These are phyloP conservation scores for Lachancea kluyveri DNA, from an alignment of 805 yeast species.

Conservation along the genomic window DNA sequence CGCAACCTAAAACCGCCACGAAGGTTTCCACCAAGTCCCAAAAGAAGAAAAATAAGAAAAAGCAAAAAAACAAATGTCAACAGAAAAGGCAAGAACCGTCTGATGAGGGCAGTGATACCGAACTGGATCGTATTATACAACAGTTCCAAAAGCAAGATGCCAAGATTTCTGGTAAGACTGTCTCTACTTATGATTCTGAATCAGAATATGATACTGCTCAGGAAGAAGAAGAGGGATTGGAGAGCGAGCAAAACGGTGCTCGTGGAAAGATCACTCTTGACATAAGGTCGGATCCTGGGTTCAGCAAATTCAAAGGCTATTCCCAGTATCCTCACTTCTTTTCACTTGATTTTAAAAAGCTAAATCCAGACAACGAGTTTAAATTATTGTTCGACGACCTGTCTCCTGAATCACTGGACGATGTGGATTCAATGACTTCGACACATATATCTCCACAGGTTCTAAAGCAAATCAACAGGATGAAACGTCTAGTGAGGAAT, in stretches of 20 bases:
- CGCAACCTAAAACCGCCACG: slow-evolving; percentile 3
- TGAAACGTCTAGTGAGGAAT: slow-evolving; percentile 52
- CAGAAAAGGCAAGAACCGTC: slow-evolving; percentile 18
- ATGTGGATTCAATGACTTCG: slow-evolving; percentile 71
- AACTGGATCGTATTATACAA: slow-evolving; percentile 48
- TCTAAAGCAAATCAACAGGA: slow-evolving; percentile 51
- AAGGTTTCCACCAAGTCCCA: slow-evolving; percentile 22
- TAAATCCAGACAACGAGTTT: slow-evolving; percentile 76
- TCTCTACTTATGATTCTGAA: slow-evolving; percentile 33
- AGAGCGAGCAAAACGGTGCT: slow-evolving; percentile 10
- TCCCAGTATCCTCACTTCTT: slow-evolving; percentile 11
- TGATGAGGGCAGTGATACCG: slow-evolving; percentile 43
- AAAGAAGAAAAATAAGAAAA: slow-evolving; percentile 26
- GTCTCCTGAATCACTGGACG: slow-evolving; percentile 60
- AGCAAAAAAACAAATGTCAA: slow-evolving; percentile 21
- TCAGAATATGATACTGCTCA: slow-evolving; percentile 39
- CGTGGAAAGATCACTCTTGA: slow-evolving; percentile 32
- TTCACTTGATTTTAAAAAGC: slow-evolving; percentile 32
- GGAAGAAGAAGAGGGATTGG: slow-evolving; percentile 18
- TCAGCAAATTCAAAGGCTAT: slow-evolving; percentile 16
- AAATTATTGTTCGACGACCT: slow-evolving; percentile 64
- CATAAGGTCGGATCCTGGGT: slow-evolving; percentile 23
- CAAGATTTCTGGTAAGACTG: slow-evolving; percentile 10
- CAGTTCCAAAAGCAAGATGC: slow-evolving; percentile 32
- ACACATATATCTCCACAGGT: slow-evolving; percentile 64